These are phyloP conservation scores for Sugiyamaella novakii DNA, from an alignment of 1,139 yeast genomes.

Conservation along the genomic window DNA sequence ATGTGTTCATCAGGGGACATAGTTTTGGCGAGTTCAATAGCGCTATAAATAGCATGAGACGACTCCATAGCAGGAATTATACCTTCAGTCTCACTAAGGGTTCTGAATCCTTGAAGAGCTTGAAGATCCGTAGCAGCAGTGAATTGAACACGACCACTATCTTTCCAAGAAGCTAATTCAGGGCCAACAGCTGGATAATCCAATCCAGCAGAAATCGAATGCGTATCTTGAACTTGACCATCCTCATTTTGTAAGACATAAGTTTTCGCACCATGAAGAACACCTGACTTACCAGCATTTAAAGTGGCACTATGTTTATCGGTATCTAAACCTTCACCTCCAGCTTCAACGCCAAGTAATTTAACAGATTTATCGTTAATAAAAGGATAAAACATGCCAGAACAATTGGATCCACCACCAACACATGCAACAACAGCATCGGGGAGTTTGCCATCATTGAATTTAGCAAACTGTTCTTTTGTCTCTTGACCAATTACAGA, in stretches of 20 bases:
- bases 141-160: constrained; percentile 87
- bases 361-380: constrained; percentile 76
- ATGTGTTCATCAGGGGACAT: constrained; percentile 78
- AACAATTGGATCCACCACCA: constrained; percentile 97
- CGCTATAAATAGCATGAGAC: constrained; percentile 94
- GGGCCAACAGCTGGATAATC: constrained; percentile 99
- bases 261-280: constrained; percentile 96
- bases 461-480: constrained; percentile 79
- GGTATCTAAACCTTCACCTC: constrained; percentile 94
- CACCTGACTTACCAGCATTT: constrained; percentile 93
- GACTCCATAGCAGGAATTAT: constrained; percentile 98
- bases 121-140: constrained; percentile 92
- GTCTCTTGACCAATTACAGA: constrained; percentile 95
- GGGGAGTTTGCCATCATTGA: constrained; percentile 81
- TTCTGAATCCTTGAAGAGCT: constrained; percentile 86
- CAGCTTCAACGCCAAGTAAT: constrained; percentile 95
- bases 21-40: constrained; percentile 81
- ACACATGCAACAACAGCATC: constrained; percentile 97
- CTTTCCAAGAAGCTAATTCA: constrained; percentile 94
- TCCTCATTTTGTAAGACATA: constrained; percentile 86
- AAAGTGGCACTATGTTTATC: constrained; percentile 89
- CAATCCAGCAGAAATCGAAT: constrained; percentile 96
- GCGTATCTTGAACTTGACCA: constrained; percentile 97
- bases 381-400: constrained; percentile 95
- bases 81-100: constrained; percentile 92